Conservation (phyloP, 2,329 filamentous ascomycete species). For the Xylariaceae sp. region DNA sequence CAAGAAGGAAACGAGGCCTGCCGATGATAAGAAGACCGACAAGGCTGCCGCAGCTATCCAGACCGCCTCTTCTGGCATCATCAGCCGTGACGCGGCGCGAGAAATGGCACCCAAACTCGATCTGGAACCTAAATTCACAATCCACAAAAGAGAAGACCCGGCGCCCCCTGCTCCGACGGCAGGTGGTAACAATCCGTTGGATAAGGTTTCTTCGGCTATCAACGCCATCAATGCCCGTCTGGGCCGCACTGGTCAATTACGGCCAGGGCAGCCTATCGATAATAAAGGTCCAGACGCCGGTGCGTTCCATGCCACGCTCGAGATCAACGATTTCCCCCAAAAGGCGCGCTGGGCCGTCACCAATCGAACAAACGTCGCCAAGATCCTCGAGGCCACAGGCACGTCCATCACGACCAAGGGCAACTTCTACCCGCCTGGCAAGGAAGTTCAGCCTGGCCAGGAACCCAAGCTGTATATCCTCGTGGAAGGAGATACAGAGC, state of each 20-base stretch:
- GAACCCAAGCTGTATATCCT: constrained; percentile 96
- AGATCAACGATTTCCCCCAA: constrained; percentile 99
- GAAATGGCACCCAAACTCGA: constrained; percentile 43
- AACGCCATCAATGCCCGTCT: constrained; percentile 87
- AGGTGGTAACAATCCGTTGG: constrained; percentile 61
- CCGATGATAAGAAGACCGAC: constrained; percentile 65
- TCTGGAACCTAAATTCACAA: constrained; percentile 57
- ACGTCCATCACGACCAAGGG: constrained; percentile 98
- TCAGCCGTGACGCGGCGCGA: constrained; percentile 45
- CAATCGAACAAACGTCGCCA: constrained; percentile 95
- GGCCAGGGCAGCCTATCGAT: constrained; percentile 90
- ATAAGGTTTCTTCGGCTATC: constrained; percentile 85
- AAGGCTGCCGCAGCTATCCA: constrained; percentile 61
- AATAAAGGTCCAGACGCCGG: constrained; percentile 98
- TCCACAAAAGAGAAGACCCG: constrained; percentile 62
- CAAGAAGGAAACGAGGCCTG: constrained; percentile 62
- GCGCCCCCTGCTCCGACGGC: constrained; percentile 34
- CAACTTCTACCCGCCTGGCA: constrained; percentile 77
- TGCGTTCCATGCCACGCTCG: constrained; percentile 91
- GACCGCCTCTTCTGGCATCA: constrained; percentile 53
- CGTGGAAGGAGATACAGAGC: constrained; percentile 93
- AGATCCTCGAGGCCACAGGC: constrained; percentile 90
- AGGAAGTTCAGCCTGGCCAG: constrained; percentile 67
- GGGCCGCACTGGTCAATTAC: constrained; percentile 81
- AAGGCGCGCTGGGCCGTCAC: constrained; percentile 98